Percentiles rank a stretch among this genome's conserved stretches.
Conservation (phyloP, 2,329 filamentous ascomycete species). For the Claviceps sp. region DNA sequence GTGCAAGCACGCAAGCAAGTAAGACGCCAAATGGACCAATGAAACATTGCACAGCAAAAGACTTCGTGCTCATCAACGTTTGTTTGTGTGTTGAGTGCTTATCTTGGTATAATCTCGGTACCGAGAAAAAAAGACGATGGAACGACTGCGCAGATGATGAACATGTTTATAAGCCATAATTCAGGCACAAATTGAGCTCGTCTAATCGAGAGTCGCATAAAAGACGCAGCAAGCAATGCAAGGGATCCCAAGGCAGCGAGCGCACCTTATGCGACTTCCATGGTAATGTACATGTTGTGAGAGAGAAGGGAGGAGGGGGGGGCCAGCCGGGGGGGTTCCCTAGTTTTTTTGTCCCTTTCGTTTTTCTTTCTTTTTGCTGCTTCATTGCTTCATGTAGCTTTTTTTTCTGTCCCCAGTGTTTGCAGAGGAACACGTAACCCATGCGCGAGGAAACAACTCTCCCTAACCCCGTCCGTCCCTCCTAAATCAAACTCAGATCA, state of each 20-base stretch:
- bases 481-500: slow-evolving; percentile 1
- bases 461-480: neutral
- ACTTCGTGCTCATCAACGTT: no score
- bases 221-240: slow-evolving; percentile 19
- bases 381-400: neutral
- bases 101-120: no score
- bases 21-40: no score
- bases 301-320: no score
- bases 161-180: slow-evolving; percentile 17
- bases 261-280: slow-evolving; percentile 32
- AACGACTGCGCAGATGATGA: slow-evolving; percentile 17
- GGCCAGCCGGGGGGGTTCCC: neutral
- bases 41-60: no score
- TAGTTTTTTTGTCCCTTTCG: neutral
- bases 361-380: neutral
- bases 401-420: slow-evolving; percentile 1
- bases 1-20: no score
- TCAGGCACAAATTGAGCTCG: slow-evolving; percentile 21
- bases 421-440: slow-evolving; percentile 1
- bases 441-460: neutral
- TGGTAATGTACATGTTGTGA: slow-evolving; percentile 42
- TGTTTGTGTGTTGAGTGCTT: no score
- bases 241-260: slow-evolving; percentile 16
- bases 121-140: slow-evolving; percentile 6
- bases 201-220: slow-evolving; percentile 19